Conservation (phyloP, 805 yeast genomes). For the Schwanniomyces occidentalis region DNA sequence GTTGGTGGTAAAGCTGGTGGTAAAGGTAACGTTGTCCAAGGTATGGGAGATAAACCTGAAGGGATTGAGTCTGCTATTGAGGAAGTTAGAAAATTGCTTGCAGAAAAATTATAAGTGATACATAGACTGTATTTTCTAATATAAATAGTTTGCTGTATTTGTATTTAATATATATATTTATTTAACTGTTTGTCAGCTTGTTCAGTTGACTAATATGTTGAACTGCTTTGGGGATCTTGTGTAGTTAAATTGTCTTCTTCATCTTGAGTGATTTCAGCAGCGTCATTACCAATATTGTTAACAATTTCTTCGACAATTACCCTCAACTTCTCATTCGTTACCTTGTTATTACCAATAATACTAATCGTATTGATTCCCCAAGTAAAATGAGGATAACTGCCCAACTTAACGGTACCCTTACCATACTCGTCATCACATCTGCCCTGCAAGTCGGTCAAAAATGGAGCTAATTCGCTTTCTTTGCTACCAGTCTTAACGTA, state of each 20-base stretch:
- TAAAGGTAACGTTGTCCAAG: conserved; percentile 94
- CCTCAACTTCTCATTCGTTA: conserved; percentile 31
- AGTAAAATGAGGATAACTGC: conserved; percentile 80
- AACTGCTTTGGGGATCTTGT: conserved; percentile 10
- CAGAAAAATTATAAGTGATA: conserved; percentile 49
- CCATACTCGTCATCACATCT: conserved; percentile 31
- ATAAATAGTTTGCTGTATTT: conserved; percentile 1
- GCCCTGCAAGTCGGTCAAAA: conserved; percentile 52
- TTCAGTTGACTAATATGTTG: too few species aligned
- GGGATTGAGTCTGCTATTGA: conserved; percentile 74
- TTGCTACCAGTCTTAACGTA: conserved; percentile 61
- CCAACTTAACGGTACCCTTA: conserved; percentile 56
- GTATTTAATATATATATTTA: conserved; percentile 1
- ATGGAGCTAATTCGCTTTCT: conserved; percentile 73
- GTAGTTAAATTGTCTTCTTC: conserved; percentile 54
- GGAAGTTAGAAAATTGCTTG: conserved; percentile 61
- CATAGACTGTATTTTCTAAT: conserved; percentile 1
- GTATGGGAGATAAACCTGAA: conserved; percentile 84
- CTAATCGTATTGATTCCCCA: conserved; percentile 69
- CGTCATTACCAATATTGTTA: conserved; percentile 46
- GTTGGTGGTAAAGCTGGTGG: conserved; percentile 99
- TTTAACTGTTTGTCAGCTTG: not conserved
- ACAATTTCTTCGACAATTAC: conserved; percentile 49
- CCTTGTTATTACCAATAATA: conserved; percentile 57
- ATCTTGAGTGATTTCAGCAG: conserved; percentile 55